Conservation (phyloP, 306 rosid species). For the Bauhinia variegata region DNA sequence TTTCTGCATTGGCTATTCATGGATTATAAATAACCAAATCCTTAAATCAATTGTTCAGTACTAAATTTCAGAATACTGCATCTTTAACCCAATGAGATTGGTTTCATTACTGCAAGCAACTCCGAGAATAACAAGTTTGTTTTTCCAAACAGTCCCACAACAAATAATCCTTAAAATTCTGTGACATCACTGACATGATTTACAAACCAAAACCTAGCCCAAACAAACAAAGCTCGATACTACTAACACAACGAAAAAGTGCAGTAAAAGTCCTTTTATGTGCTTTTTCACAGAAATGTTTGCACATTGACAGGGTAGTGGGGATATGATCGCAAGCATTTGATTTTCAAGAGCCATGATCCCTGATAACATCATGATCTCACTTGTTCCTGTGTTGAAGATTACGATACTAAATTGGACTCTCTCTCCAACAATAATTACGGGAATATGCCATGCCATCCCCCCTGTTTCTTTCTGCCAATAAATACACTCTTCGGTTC, state of each 20-base stretch:
- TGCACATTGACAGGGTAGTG: slow-evolving; percentile 21
- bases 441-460: slow-evolving; percentile 47
- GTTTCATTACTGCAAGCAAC: slow-evolving; percentile 35
- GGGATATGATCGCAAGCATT: slow-evolving; percentile 27
- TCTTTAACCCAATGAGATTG: slow-evolving; percentile 7
- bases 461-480: slow-evolving; percentile 24
- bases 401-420: slow-evolving; percentile 51
- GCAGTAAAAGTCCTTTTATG: not conserved
- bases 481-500: slow-evolving; percentile 40
- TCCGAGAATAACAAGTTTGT: slow-evolving; percentile 4
- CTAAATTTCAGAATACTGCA: slow-evolving; percentile 15
- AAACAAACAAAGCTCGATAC: not conserved
- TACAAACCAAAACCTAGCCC: not conserved
- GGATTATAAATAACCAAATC: not conserved
- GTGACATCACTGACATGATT: not conserved
- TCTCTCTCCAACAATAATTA: slow-evolving; percentile 40
- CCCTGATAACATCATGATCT: slow-evolving; percentile 31
- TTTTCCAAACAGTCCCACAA: slow-evolving; percentile 17
- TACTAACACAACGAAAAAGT: not conserved
- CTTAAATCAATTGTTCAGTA: slow-evolving; percentile 1
- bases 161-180: slow-evolving; percentile 21
- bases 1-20: slow-evolving; percentile 9
- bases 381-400: slow-evolving; percentile 38
- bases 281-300: slow-evolving; percentile 26
- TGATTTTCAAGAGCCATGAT: slow-evolving; percentile 33